These are phyloP conservation scores for Penicillium sp. DNA, from an alignment of 2,329 filamentous ascomycete genomes.

Conservation along the genomic window DNA sequence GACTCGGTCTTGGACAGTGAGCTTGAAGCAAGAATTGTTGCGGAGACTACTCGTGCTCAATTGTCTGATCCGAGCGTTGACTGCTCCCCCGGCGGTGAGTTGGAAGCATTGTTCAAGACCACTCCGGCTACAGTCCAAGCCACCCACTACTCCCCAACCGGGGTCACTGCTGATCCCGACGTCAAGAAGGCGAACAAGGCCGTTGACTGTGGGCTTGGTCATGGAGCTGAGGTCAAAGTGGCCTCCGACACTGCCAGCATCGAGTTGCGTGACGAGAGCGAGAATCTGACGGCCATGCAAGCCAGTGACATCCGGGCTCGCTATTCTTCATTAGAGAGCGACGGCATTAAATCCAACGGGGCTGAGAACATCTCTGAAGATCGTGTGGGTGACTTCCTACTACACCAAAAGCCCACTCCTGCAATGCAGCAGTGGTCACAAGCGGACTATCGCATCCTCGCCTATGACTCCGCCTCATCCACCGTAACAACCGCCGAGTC, in stretches of 20 bases:
- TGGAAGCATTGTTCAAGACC: conserved; percentile 13
- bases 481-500: conserved; percentile 36
- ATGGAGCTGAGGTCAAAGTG: conserved; percentile 15
- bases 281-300: conserved; percentile 5
- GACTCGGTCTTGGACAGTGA: conserved; percentile 12
- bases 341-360: background rate
- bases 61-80: conserved; percentile 1
- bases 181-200: background rate
- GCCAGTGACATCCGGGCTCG: conserved; percentile 18
- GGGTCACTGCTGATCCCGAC: too few relatives aligned
- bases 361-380: conserved; percentile 6
- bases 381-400: conserved; percentile 12
- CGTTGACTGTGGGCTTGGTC: conserved; percentile 14
- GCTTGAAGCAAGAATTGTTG: conserved; percentile 12
- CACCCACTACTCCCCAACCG: background rate
- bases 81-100: conserved; percentile 21
- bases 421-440: background rate
- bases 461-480: conserved; percentile 38
- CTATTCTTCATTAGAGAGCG: conserved; percentile 1
- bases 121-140: conserved; percentile 1
- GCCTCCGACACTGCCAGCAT: conserved; percentile 5
- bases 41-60: background rate
- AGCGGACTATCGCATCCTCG: conserved; percentile 39
- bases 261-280: background rate
- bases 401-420: conserved; percentile 1